Base-by-base conservation (phyloP, 2,329 filamentous ascomycete species). In the Nigrospora osmanthi region DNA sequence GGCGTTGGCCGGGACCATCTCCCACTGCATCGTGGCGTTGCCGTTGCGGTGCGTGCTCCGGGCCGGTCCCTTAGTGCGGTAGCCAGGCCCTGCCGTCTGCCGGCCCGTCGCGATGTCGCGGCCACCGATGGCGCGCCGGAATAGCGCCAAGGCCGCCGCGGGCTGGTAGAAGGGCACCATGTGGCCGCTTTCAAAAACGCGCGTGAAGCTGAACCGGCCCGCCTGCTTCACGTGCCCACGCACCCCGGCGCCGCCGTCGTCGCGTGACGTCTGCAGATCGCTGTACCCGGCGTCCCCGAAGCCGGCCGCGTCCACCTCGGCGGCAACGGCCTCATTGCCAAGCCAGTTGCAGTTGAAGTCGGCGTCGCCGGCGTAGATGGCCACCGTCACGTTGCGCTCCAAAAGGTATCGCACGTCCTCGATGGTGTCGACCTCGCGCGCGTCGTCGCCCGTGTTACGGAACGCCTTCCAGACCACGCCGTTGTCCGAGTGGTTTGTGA, bases 111-210 rank as follows among this genome's bases (percentile, higher is more conserved):
- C 71, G 44, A 81, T 64, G 44, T 79, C 73, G 16, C 62, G 56
- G n/a, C 70, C 65, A 11, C 55, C 52, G 45, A 78, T 59, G 11
- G 67, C 68, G 12, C 75, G 66, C 57, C 70, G 62, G 49, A 78
- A 75, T 47, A 76, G 63, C 48, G 69, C 67, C 12, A 76, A 58
- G 9, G 73, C 58, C 12, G 65, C 69, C 31, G 71, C 59, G 4
- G 68, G 76, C 54, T 78, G 75, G 56, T 78, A 78, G 55, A 76
- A 77, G 0, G 74, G 75, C 30, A 68, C 66, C 52, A 67, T 62
- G 52, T 69, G 66, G 10, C 65, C 66, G 17, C 57, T 56, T 46
- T 67, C 58, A 52, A 64, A 68, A 49, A 78, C 64, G 19, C 75
- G 64, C 7, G 69, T 63, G 55, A 76, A 75, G 38, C 65, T 69